Evolutionary conservation across 2,329 filamentous ascomycete species (phyloP).

Genomic region (Verticillium zaregamsianum): DNA sequence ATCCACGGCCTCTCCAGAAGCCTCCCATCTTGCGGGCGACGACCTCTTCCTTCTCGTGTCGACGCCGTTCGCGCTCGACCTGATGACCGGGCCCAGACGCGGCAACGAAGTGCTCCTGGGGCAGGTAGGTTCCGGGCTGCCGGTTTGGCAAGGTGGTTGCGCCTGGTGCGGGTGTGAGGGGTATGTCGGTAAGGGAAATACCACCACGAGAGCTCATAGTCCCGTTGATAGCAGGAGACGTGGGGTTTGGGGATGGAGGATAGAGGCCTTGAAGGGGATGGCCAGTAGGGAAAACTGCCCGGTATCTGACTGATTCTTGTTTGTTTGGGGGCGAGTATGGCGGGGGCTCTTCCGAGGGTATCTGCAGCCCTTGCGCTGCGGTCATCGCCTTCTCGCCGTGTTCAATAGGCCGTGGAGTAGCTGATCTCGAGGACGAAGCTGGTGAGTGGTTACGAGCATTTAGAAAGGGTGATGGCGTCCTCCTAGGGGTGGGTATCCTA

Average conservation of each 20-base stretch:
- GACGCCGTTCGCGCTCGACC: slow-evolving; percentile 47
- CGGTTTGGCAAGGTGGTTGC: slow-evolving; percentile 31
- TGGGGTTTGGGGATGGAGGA: slow-evolving; percentile 55
- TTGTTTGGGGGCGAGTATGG: slow-evolving; percentile 50
- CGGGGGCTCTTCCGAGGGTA: slow-evolving; percentile 41
- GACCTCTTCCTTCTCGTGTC: slow-evolving; percentile 63
- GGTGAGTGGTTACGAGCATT: slow-evolving; percentile 12
- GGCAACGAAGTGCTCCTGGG: slow-evolving; percentile 36
- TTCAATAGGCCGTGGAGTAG: slow-evolving; percentile 9
- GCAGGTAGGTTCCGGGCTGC: slow-evolving; percentile 39
- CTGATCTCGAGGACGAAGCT: slow-evolving; percentile 22
- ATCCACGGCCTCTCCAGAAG: slow-evolving; percentile 63
- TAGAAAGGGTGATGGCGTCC: slow-evolving; percentile 24
- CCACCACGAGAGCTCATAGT: slow-evolving; percentile 60
- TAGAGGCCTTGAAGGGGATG: slow-evolving; percentile 42
- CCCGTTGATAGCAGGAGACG: slow-evolving; percentile 58
- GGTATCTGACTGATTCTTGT: slow-evolving; percentile 43
- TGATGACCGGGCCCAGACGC: slow-evolving; percentile 36
- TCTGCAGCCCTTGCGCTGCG: slow-evolving; percentile 13
- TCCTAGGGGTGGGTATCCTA: slow-evolving; percentile 29
- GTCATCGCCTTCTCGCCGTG: slow-evolving; percentile 7
- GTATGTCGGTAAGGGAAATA: slow-evolving; percentile 57
- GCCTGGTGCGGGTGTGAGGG: slow-evolving; percentile 38
- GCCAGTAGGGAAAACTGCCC: slow-evolving; percentile 53
- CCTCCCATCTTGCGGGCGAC: slow-evolving; percentile 53